Percentiles rank a stretch among this genome's conserved stretches.
Conservation (phyloP, 2,329 filamentous ascomycete species). For the Cercospora zeae-maydis region DNA sequence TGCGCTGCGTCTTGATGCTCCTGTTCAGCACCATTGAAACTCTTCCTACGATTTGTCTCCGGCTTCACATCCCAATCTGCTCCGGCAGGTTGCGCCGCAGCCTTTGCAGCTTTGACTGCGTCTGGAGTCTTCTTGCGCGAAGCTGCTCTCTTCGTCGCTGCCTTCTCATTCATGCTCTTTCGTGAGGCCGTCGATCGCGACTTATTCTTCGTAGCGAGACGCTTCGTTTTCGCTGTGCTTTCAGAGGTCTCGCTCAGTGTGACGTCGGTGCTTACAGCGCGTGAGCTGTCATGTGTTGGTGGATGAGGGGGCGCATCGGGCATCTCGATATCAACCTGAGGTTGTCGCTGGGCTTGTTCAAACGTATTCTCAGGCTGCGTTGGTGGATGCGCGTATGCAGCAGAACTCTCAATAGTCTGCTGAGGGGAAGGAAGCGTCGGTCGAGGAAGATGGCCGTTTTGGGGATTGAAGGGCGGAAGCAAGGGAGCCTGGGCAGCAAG, state of each 20-base stretch:
- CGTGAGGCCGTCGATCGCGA: slow-evolving; percentile 40
- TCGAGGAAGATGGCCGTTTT: slow-evolving; percentile 14
- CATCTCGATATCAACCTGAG: slow-evolving; percentile 14
- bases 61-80: slow-evolving; percentile 13
- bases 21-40: slow-evolving; percentile 19
- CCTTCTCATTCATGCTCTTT: slow-evolving; percentile 37
- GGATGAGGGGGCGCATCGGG: slow-evolving; percentile 33
- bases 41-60: slow-evolving; percentile 27
- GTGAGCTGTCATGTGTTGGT: slow-evolving; percentile 35
- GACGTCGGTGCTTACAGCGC: slow-evolving; percentile 28
- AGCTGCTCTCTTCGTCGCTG: slow-evolving; percentile 29
- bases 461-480: slow-evolving; percentile 31
- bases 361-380: background rate
- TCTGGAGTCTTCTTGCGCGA: slow-evolving; percentile 36
- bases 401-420: slow-evolving; percentile 20
- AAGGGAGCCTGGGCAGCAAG: slow-evolving; percentile 18
- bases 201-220: slow-evolving; percentile 48
- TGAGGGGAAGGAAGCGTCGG: slow-evolving; percentile 27
- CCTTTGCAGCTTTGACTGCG: slow-evolving; percentile 34
- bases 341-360: background rate
- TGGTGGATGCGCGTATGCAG: slow-evolving; percentile 3
- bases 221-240: slow-evolving; percentile 23
- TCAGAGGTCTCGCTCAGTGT: slow-evolving; percentile 26
- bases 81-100: slow-evolving; percentile 3
- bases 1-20: background rate